Evolutionary conservation across 2,329 filamentous ascomycete species (phyloP).

Genomic region (Didymella pinodella): DNA sequence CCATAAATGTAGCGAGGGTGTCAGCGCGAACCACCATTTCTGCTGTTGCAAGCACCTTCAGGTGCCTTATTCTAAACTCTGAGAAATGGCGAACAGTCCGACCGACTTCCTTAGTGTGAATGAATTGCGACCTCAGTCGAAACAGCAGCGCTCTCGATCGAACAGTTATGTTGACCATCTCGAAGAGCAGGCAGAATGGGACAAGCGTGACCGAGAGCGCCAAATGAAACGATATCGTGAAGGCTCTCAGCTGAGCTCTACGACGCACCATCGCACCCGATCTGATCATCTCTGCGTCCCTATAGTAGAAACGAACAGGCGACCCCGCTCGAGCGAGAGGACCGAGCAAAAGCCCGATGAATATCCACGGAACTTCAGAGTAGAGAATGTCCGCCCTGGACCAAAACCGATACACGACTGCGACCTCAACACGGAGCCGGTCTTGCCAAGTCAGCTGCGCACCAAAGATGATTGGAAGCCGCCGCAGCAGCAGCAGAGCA

Average conservation of each 20-base stretch:
- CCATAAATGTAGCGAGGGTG: constrained; percentile 7
- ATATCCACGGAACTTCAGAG: constrained; percentile 20
- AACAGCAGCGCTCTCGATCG: constrained; percentile 32
- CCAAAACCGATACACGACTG: constrained; percentile 16
- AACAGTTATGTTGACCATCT: constrained; percentile 36
- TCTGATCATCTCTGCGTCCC: constrained; percentile 37
- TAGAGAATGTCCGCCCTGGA: constrained; percentile 29
- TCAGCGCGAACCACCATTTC: constrained; percentile 2
- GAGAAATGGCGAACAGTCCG: constrained; percentile 1
- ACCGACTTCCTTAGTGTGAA: constrained; percentile 4
- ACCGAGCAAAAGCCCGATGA: constrained; percentile 14
- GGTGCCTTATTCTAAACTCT: background rate
- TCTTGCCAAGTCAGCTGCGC: constrained; percentile 19
- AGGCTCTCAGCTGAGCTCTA: constrained; percentile 14
- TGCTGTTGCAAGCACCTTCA: background rate
- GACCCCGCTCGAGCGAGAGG: constrained; percentile 22
- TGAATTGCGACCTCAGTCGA: background rate
- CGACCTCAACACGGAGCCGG: constrained; percentile 20
- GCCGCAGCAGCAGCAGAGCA: constrained; percentile 2
- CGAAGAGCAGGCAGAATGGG: constrained; percentile 30
- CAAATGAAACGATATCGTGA: constrained; percentile 36
- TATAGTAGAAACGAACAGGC: constrained; percentile 23
- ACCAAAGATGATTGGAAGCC: constrained; percentile 9
- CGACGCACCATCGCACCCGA: constrained; percentile 11
- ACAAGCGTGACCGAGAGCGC: constrained; percentile 30